Evolutionary conservation across 441 rosid species (phyloP), one percentile per base, ranked within the genome.

Genomic region (Adansonia rubrostipa): DNA sequence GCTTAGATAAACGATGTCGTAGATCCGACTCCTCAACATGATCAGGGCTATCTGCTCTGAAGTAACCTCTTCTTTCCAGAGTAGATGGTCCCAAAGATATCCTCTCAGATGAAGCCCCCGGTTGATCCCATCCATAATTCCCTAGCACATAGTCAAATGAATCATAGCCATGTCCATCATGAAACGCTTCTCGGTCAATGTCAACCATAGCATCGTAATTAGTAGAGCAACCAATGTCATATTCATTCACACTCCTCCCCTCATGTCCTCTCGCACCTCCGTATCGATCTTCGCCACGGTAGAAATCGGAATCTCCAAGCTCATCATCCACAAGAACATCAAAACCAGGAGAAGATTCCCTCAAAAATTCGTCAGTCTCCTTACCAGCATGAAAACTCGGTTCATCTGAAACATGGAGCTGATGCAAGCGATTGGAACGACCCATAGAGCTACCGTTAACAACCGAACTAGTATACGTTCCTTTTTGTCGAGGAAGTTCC

Each of bases 331-430:
- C 99, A 79, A 95, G 92, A 79, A 95, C 99, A 89, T 95, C 95
- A 88, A 95, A 93, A 64, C 99, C 99, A 81, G 99, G 99, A 83
- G 99, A 93, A 6, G 97, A 91, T 81, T 93, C 98, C 86, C 91
- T 90, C 74, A 91, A 68, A 68, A 80, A 80, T 28, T 93, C 98
- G 79, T 95, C 96, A 61, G 81, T 48, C 17, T 93, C 98, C 91
- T 88, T 95, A 54, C 86, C 91, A 70, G 84, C 87, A 79, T 86
- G 92, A 78, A 86, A 82, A 79, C 74, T 80, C 72, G 69, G 88
- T 75, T 88, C 92, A 57, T 90, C 90, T 13, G 80, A 81, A 33
- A 78, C 88, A 85, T 86, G 83, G 68, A 80, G 74, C 71, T 83
- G 89, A 86, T 85, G 88, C 76, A 86, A 78, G 72, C 73, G 88